A percentile compares a stretch with the other conserved stretches of the same genome.
These are phyloP conservation scores for Chaetomium strumarium DNA, from an alignment of 2,329 filamentous ascomycete species.

Conservation along the genomic window DNA sequence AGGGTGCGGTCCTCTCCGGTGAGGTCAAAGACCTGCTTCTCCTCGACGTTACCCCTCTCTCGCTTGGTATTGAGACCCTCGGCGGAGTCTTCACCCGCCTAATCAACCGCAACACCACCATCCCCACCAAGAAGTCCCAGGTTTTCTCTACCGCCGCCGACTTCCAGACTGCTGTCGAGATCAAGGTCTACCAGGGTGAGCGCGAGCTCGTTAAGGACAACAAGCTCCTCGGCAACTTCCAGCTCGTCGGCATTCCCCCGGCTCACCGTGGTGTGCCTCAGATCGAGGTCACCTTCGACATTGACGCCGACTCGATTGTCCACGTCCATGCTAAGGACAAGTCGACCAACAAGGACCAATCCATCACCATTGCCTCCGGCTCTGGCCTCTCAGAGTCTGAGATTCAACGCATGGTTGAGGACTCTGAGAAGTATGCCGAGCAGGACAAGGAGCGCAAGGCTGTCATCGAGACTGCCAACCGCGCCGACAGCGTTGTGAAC, in stretches of 20 bases:
- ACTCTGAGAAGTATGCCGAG: slow-evolving; percentile 95
- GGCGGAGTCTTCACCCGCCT: slow-evolving; percentile 96
- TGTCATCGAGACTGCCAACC: slow-evolving; percentile 94
- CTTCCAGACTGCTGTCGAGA: slow-evolving; percentile 98
- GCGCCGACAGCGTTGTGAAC: slow-evolving; percentile 90
- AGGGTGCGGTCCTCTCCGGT: slow-evolving; percentile 93
- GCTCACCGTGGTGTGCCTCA: slow-evolving; percentile 95
- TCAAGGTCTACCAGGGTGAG: slow-evolving; percentile 99
- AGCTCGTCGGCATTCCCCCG: slow-evolving; percentile 93
- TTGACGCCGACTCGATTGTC: slow-evolving; percentile 58
- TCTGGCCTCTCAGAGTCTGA: slow-evolving; percentile 92
- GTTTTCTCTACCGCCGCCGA: slow-evolving; percentile 96
- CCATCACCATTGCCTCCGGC: slow-evolving; percentile 96
- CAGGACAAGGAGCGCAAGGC: slow-evolving; percentile 94
- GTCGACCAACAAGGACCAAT: slow-evolving; percentile 99
- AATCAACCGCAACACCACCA: slow-evolving; percentile 99
- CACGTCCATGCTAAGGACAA: slow-evolving; percentile 99
- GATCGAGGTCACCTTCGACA: slow-evolving; percentile 70
- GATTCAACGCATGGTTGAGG: slow-evolving; percentile 96
- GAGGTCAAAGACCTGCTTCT: slow-evolving; percentile 95
- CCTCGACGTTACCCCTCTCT: slow-evolving; percentile 92
- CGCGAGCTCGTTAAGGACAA: slow-evolving; percentile 98
- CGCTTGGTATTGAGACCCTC: slow-evolving; percentile 96
- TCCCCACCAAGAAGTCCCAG: slow-evolving; percentile 98
- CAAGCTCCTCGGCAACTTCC: slow-evolving; percentile 99